Conservation (phyloP, 192 early-diverging fungal genomes). For the Backusella morwellensis region DNA sequence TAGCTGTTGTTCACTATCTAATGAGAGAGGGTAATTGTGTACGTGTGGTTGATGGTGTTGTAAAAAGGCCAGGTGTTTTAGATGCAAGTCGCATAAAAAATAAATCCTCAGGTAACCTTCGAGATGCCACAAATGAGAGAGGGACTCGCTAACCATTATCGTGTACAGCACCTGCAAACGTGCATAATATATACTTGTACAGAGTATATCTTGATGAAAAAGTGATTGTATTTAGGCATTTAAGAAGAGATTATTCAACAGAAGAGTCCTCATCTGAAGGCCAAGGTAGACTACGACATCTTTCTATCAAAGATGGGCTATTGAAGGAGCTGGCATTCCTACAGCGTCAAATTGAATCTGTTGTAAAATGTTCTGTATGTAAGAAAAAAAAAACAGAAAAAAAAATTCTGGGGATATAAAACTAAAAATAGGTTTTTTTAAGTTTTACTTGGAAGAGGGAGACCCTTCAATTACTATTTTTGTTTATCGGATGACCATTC, state of each 20-base stretch:
- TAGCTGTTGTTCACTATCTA: conserved; percentile 71
- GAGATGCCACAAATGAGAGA: not conserved
- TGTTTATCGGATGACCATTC: conserved; percentile 68
- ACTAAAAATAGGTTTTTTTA: conserved; percentile 26
- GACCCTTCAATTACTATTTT: conserved; percentile 72
- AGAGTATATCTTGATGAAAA: conserved; percentile 71
- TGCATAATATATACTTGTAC: conserved; percentile 67
- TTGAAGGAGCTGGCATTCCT: conserved; percentile 59
- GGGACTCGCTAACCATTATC: not conserved
- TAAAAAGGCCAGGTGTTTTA: conserved; percentile 43
- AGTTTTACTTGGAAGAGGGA: conserved; percentile 69
- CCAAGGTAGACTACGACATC: conserved; percentile 51
- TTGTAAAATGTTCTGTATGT: conserved; percentile 69
- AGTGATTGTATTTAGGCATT: conserved; percentile 56
- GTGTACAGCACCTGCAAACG: conserved; percentile 9
- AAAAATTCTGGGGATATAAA: not conserved
- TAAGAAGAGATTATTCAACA: conserved; percentile 63
- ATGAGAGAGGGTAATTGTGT: conserved; percentile 68
- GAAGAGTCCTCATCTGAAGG: conserved; percentile 38
- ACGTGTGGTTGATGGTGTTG: conserved; percentile 56
- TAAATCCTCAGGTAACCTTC: conserved; percentile 38
- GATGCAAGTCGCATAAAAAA: conserved; percentile 52
- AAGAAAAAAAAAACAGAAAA: not conserved
- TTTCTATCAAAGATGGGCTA: conserved; percentile 58
- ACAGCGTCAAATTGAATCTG: conserved; percentile 65